These are phyloP conservation scores for Blastobotrys apis DNA, from an alignment of 1,139 yeast genomes.

Conservation along the genomic window DNA sequence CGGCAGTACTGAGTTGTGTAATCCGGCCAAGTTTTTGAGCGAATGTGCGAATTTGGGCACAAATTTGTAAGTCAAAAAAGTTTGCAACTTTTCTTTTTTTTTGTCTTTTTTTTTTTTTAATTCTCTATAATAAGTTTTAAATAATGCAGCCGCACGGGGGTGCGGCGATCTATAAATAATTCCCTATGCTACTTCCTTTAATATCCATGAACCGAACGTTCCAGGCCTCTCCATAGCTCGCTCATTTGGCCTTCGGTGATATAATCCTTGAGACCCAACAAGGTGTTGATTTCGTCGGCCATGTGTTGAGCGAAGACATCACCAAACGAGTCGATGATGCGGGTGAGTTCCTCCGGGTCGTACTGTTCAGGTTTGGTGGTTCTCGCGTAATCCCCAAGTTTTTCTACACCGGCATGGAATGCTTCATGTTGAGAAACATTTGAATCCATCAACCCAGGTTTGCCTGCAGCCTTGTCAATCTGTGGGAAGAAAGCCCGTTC, in stretches of 20 bases:
- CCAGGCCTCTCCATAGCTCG: conserved; percentile 2
- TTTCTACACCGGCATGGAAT: conserved; percentile 3
- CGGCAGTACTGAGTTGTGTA: conserved; percentile 79
- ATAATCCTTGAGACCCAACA: conserved; percentile 3
- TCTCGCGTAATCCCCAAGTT: neutral
- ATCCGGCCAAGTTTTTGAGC: conserved; percentile 69
- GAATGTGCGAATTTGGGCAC: conserved; percentile 64
- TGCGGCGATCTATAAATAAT: neutral
- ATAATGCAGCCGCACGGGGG: neutral
- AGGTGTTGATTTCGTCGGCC: conserved; percentile 7
- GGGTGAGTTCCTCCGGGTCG: neutral
- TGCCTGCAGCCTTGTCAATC: conserved; percentile 4
- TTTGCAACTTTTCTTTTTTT: too few relatives aligned
- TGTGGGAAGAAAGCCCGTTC: conserved; percentile 8
- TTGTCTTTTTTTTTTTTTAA: too few relatives aligned
- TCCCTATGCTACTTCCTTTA: neutral
- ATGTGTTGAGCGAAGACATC: conserved; percentile 7
- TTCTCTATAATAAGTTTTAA: neutral
- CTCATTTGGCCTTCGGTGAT: conserved; percentile 1
- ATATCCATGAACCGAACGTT: conserved; percentile 3
- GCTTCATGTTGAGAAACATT: conserved; percentile 6
- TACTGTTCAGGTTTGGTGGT: neutral
- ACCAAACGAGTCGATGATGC: conserved; percentile 8
- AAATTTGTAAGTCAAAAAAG: too few relatives aligned
- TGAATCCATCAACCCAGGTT: conserved; percentile 7